Evolutionary conservation across 805 yeast genomes (phyloP).

Genomic region (Nakazawaea molendinolei): DNA sequence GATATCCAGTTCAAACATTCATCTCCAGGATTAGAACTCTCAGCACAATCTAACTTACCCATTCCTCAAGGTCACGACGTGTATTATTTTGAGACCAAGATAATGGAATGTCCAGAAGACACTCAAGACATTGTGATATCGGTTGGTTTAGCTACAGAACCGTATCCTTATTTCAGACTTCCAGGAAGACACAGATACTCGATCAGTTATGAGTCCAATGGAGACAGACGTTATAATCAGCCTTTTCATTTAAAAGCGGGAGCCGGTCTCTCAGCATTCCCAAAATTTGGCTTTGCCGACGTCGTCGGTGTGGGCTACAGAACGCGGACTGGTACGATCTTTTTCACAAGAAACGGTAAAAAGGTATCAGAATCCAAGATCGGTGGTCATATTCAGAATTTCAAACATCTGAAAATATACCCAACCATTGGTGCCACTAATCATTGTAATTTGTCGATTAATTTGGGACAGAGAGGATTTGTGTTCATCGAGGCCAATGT

Average conservation of each 20-base stretch:
- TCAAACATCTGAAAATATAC: conserved; percentile 63
- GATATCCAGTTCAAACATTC: conserved; percentile 54
- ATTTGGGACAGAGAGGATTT: conserved; percentile 83
- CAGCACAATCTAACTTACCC: conserved; percentile 78
- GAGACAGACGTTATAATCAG: conserved; percentile 71
- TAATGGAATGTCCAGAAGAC: conserved; percentile 57
- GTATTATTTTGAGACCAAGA: conserved; percentile 82
- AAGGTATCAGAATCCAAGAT: conserved; percentile 74
- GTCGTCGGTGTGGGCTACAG: conserved; percentile 90
- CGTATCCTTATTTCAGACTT: conserved; percentile 88
- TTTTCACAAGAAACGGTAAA: conserved; percentile 93
- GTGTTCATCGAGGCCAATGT: conserved; percentile 91
- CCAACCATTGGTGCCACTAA: conserved; percentile 90
- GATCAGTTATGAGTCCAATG: conserved; percentile 81
- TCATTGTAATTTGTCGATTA: conserved; percentile 77
- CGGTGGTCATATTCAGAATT: conserved; percentile 72
- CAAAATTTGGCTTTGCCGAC: conserved; percentile 71
- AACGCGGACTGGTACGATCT: conserved; percentile 75
- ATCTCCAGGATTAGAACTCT: conserved; percentile 43
- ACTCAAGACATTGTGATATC: conserved; percentile 40
- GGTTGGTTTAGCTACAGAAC: conserved; percentile 76
- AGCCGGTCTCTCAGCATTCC: conserved; percentile 46
- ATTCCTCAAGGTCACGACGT: conserved; percentile 78
- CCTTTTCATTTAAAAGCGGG: conserved; percentile 45
- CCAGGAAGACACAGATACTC: conserved; percentile 91